Percentiles rank a stretch among this genome's conserved stretches.
Conservation (phyloP, 192 early-diverging fungal genomes). For the Entophlyctis luteolus region DNA sequence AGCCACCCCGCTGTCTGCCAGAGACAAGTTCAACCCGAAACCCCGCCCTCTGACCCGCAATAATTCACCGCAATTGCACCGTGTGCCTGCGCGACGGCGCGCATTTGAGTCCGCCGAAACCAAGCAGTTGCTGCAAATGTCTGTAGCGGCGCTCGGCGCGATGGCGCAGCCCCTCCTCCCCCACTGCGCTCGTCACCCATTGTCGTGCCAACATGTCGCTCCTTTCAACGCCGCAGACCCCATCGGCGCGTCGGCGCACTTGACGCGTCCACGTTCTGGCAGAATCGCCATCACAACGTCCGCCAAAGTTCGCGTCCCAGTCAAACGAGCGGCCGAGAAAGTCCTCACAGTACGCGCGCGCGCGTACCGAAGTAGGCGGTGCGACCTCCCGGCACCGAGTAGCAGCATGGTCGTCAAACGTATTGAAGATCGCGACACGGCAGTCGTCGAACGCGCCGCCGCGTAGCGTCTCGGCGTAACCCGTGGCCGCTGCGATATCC, state of each 20-base stretch:
- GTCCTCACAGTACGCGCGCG: slow-evolving; percentile 32
- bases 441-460: slow-evolving; percentile 62
- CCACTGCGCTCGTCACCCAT: not conserved
- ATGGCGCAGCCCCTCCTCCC: no score
- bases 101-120: not conserved
- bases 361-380: slow-evolving; percentile 71
- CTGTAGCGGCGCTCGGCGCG: no score
- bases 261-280: slow-evolving; percentile 28
- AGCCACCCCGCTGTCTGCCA: no score
- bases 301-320: slow-evolving; percentile 30
- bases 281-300: slow-evolving; percentile 52
- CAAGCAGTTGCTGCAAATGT: not conserved
- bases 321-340: slow-evolving; percentile 30
- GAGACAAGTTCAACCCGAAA: slow-evolving; percentile 3
- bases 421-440: slow-evolving; percentile 67
- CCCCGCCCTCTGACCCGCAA: slow-evolving; percentile 9
- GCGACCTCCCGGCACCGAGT: slow-evolving; percentile 64
- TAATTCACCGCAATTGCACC: slow-evolving; percentile 18
- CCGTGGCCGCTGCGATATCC: slow-evolving; percentile 63
- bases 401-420: slow-evolving; percentile 73
- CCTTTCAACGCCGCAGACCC: not conserved
- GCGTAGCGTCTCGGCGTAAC: slow-evolving; percentile 72
- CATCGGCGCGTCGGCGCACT: not conserved
- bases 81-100: not conserved
- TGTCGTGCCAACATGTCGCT: not conserved